phyloP scores from a whole-genome alignment of 768 basidiomycete genomes.

The Serendipita vermifera region DNA sequence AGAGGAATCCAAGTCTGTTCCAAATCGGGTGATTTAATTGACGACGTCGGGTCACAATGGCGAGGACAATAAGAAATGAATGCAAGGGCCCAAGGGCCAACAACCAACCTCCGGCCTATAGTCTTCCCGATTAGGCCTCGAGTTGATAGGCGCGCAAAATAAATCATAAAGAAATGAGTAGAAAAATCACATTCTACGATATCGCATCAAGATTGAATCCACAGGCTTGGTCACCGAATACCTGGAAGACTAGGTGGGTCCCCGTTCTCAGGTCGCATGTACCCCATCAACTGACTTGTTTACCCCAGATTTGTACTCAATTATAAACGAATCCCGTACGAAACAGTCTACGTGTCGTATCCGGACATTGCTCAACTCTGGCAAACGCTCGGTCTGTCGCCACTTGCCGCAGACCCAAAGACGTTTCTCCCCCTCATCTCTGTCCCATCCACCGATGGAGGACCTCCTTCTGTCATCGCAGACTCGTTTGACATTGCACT shows the following conservation, averaged over 20 bases:
- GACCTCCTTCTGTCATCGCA: background rate
- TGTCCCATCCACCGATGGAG: background rate
- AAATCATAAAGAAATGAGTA: no score
- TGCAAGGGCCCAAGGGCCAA: no score
- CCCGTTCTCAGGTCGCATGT: background rate
- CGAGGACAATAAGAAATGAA: no score
- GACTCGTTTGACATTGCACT: slow-evolving; percentile 1
- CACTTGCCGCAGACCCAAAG: background rate
- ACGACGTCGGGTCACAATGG: no score
- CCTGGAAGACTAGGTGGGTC: slow-evolving; percentile 55
- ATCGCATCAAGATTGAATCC: slow-evolving; percentile 39
- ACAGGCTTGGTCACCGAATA: slow-evolving; percentile 64
- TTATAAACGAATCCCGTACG: slow-evolving; percentile 57
- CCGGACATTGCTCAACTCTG: slow-evolving; percentile 37
- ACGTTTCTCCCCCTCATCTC: slow-evolving; percentile 7
- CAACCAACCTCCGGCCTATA: no score
- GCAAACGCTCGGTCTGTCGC: background rate
- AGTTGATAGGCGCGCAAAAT: no score
- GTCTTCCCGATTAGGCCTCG: no score
- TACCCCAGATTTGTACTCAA: slow-evolving; percentile 68
- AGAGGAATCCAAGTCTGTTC: no score
- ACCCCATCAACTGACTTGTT: background rate
- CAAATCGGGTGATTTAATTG: no score
- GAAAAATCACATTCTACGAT: slow-evolving; percentile 49
- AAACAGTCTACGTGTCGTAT: slow-evolving; percentile 58